Base-by-base conservation (phyloP, 345 rosid species). In the Salix udensis region DNA sequence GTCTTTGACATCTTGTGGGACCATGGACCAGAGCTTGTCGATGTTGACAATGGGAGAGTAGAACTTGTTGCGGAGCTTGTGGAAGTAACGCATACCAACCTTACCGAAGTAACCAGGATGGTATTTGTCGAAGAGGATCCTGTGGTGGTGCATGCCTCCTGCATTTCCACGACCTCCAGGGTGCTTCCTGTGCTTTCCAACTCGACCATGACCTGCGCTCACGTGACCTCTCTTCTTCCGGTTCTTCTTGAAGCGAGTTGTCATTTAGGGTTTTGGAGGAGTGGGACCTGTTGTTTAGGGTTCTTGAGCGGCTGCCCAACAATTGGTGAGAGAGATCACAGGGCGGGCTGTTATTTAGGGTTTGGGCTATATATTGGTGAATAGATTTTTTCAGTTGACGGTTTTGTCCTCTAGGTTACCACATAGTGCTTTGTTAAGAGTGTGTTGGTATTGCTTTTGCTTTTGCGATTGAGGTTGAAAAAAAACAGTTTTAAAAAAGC, bases 51-150 rank as follows among this genome's bases (percentile, higher is more conserved):
- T 80, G 7, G 78, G 82, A 42, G 79, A 80, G 44, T 80, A 70
- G 68, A 75, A 75, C 42, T 75, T 80, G 75, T 80, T 74, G 55
- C 76, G 78, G 14, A 80, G 79, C 76, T 71, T 80, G 72, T 80
- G 82, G 79, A 80, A 80, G 48, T 75, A 80, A 4, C 82, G 78
- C 82, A 80, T 80, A 39, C 79, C 82, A 1, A 81, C 80, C 55
- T 81, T 81, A 2, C 84, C 84, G n/a, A 81, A 81, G 23, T 73
- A 81, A 11, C 84, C 84, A 1, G 84, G 84, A 65, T 81, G 84
- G 71, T 81, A 81, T 67, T 81, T 81, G 84, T 81, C 80, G 71
- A 81, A 81, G 39, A 81, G 80, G 39, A 81, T 81, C 58, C 84
- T 21, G 83, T 80, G 79, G 83, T 76, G 79, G 76, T 75, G 78